Percentiles rank a stretch among this genome's conserved stretches.
These are phyloP conservation scores for Sugiyamaella xylanicola DNA, from an alignment of 1,139 yeast species.

Conservation along the genomic window DNA sequence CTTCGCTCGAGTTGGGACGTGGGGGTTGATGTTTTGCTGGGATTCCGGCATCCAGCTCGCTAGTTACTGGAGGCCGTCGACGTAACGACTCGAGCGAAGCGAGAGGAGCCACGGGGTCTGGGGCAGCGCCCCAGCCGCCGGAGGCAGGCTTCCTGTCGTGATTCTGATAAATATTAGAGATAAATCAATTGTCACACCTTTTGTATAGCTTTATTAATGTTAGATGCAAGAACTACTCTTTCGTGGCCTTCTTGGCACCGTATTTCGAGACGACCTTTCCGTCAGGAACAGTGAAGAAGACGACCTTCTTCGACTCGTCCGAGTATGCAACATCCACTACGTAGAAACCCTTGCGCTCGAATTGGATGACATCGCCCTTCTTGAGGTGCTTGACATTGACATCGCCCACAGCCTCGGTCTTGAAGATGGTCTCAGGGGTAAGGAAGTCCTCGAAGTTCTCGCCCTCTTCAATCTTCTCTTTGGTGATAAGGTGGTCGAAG, in stretches of 20 bases:
- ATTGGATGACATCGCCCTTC: conserved; percentile 87
- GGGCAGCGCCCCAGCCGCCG: neutral
- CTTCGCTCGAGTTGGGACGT: neutral
- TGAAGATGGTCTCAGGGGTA: conserved; percentile 87
- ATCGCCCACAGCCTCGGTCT: conserved; percentile 77
- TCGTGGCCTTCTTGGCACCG: conserved; percentile 58
- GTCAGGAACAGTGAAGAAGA: conserved; percentile 93
- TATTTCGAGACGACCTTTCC: conserved; percentile 87
- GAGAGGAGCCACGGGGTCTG: neutral
- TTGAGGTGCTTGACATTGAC: conserved; percentile 72
- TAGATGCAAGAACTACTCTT: conserved; percentile 1
- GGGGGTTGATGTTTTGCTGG: no score
- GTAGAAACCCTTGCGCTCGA: conserved; percentile 97
- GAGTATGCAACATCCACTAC: conserved; percentile 69
- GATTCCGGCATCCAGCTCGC: no score
- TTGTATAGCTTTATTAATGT: no score
- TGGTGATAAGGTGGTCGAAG: conserved; percentile 93
- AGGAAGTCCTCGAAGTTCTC: conserved; percentile 93
- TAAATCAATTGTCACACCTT: no score
- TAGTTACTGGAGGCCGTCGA: no score
- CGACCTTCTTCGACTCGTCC: conserved; percentile 60
- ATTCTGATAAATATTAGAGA: no score
- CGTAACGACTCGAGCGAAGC: neutral
- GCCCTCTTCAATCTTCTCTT: conserved; percentile 93
- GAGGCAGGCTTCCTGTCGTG: no score